Percentiles rank a stretch among this genome's conserved stretches.
phyloP scores from a whole-genome alignment of 2,329 filamentous ascomycete genomes.

The Exophiala sideris region DNA sequence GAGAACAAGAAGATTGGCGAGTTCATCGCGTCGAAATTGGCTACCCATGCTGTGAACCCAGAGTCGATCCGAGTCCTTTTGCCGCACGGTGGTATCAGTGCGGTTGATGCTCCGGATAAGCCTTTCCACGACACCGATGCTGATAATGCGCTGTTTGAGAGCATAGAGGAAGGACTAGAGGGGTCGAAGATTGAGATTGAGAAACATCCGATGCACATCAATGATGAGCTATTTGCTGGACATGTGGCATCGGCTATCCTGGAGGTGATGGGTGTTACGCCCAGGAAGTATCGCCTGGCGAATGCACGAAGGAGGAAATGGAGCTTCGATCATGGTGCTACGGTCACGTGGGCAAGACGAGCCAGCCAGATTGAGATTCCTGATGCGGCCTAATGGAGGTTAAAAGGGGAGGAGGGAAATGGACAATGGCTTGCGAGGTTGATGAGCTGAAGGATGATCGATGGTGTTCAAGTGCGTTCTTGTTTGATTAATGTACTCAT shows the following conservation, averaged over 20 bases:
- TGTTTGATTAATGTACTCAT: too few species aligned
- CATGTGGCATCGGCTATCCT: constrained; percentile 25
- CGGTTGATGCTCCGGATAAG: constrained; percentile 53
- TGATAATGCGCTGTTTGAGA: constrained; percentile 46
- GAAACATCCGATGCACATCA: constrained; percentile 52
- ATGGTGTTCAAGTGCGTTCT: too few species aligned
- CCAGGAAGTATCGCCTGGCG: constrained; percentile 23
- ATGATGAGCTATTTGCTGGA: constrained; percentile 51
- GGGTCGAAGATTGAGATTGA: constrained; percentile 50
- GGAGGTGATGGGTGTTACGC: constrained; percentile 27
- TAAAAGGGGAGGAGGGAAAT: not conserved
- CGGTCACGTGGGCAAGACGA: constrained; percentile 21
- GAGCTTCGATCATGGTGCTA: constrained; percentile 28
- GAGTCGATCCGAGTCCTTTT: constrained; percentile 55
- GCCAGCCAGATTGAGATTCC: constrained; percentile 25
- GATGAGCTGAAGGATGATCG: too few species aligned
- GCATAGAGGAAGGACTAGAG: constrained; percentile 49
- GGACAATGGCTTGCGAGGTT: too few species aligned
- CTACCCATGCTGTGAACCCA: constrained; percentile 36
- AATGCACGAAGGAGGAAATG: constrained; percentile 26
- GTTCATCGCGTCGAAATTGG: constrained; percentile 56
- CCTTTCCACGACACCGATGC: constrained; percentile 53
- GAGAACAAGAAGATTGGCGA: constrained; percentile 56
- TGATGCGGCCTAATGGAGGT: constrained; percentile 10
- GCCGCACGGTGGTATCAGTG: constrained; percentile 59